Percentiles rank a stretch among this genome's conserved stretches.
phyloP scores from a whole-genome alignment of 225 moss, liverwort and hornwort genomes.

The Climacium dendroides region DNA sequence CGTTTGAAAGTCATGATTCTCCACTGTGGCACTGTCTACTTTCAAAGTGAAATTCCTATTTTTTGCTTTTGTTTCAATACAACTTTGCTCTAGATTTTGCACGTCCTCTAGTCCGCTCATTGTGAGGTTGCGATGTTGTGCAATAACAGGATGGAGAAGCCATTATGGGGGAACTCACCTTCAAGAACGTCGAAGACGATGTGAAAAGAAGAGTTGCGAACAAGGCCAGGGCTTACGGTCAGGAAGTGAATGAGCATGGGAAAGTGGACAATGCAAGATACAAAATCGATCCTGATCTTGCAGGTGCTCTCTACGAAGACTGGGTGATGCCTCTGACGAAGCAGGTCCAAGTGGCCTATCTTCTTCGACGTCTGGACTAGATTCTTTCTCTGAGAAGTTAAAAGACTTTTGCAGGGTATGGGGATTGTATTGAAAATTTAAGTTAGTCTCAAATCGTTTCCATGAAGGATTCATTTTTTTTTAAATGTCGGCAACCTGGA shows the following conservation, averaged over 20 bases:
- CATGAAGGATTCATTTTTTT: not conserved
- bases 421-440: not conserved
- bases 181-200: conserved; percentile 59
- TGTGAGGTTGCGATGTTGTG: not conserved
- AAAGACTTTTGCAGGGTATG: not conserved
- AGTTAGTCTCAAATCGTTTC: not conserved
- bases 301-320: conserved; percentile 73
- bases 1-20: not conserved
- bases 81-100: not conserved
- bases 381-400: not conserved
- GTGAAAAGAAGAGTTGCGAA: conserved; percentile 74
- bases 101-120: not conserved
- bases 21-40: not conserved
- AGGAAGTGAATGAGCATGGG: conserved; percentile 58
- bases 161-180: conserved; percentile 63
- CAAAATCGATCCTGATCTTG: conserved; percentile 76
- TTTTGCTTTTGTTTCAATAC: not conserved
- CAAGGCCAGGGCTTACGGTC: conserved; percentile 74
- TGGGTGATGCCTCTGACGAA: conserved; percentile 99
- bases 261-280: conserved; percentile 31
- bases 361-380: conserved; percentile 70
- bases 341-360: conserved; percentile 90
- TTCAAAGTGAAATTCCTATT: not conserved
- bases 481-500: not conserved
- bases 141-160: conserved; percentile 61